Evolutionary conservation across 2,329 filamentous ascomycete species (phyloP).

Genomic region (Ilyonectria mors-panacis): DNA sequence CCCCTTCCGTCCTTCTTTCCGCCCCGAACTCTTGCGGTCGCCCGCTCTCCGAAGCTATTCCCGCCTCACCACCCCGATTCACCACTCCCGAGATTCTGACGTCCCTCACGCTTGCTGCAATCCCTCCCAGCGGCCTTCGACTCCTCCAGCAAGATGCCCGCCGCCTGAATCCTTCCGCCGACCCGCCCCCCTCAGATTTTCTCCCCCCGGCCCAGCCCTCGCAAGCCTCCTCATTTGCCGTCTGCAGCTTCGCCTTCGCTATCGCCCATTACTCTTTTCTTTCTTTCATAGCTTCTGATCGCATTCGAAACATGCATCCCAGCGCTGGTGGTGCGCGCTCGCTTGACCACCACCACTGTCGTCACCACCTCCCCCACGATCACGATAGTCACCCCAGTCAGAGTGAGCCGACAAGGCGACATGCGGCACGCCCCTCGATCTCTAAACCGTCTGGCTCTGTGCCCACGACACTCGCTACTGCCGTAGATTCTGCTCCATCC

Average conservation of each 20-base stretch:
- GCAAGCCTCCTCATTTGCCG: slow-evolving; percentile 8
- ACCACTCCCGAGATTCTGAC: slow-evolving; percentile 32
- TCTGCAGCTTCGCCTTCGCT: neutral
- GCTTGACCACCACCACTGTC: slow-evolving; percentile 34
- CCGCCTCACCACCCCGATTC: slow-evolving; percentile 25
- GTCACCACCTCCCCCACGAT: slow-evolving; percentile 33
- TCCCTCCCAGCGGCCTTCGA: slow-evolving; percentile 27
- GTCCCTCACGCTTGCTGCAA: slow-evolving; percentile 38
- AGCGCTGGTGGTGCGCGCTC: slow-evolving; percentile 42
- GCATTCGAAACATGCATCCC: slow-evolving; percentile 44
- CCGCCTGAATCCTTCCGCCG: slow-evolving; percentile 26
- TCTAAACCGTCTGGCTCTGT: slow-evolving; percentile 35
- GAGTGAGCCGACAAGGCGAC: slow-evolving; percentile 37
- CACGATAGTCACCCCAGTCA: slow-evolving; percentile 31
- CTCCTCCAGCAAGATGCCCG: slow-evolving; percentile 32
- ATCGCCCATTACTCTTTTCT: neutral
- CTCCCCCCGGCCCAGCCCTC: slow-evolving; percentile 11
- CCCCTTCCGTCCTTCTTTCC: slow-evolving; percentile 32
- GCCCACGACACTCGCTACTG: slow-evolving; percentile 38
- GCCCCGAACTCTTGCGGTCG: slow-evolving; percentile 31
- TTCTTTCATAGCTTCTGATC: slow-evolving; percentile 11
- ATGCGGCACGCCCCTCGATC: slow-evolving; percentile 41
- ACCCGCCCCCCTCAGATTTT: slow-evolving; percentile 17
- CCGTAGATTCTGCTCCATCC: slow-evolving; percentile 27
- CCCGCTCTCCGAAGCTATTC: slow-evolving; percentile 25